Evolutionary conservation across 2,329 filamentous ascomycete species (phyloP), one percentile per base, ranked within the genome.

Genomic region (Fusarium sp.): DNA sequence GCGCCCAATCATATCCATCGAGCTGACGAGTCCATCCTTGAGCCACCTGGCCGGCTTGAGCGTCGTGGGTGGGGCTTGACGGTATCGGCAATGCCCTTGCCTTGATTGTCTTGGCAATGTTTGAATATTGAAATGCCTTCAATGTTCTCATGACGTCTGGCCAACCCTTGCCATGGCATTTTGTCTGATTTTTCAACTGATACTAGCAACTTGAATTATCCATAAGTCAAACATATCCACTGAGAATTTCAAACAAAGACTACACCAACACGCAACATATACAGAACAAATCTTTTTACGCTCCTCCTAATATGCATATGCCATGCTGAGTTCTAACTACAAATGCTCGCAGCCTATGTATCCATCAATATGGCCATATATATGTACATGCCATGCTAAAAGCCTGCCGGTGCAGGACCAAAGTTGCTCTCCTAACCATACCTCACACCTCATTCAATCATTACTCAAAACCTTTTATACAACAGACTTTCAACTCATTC

Each of bases 11-110:
- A 75, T 49, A 38, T 33, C 49, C 52, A 63, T 43, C n/a, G 44
- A 76, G 78, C 76, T 80, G 75, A 80, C 78, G 78, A 80, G 77
- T 76, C 74, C 72, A 65, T 63, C 65, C 58, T 62, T 68, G 69
- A 68, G 59, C 62, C n/a, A n/a, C 72, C 66, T 37, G 18, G 48
- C 52, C 38, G 38, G 31, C 41, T 42, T 50, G n/a, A 44, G 47
- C 57, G 69, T 52, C 49, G 39, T 48, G 37, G 24, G 58, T 61
- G 69, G 69, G 58, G 54, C 64, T 48, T 44, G 39, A 28, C 52
- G 43, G 47, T 52, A 46, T 68, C 68, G 70, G 70, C 70, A 73
- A 64, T 52, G 39, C 46, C 24, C 31, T 43, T 67, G 46, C 68
- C 59, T 54, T 38, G 50, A 31, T 54, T 44, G 57, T 57, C 68